Base-by-base conservation (phyloP, 257 asterid genomes). In the Datura wrightii region DNA sequence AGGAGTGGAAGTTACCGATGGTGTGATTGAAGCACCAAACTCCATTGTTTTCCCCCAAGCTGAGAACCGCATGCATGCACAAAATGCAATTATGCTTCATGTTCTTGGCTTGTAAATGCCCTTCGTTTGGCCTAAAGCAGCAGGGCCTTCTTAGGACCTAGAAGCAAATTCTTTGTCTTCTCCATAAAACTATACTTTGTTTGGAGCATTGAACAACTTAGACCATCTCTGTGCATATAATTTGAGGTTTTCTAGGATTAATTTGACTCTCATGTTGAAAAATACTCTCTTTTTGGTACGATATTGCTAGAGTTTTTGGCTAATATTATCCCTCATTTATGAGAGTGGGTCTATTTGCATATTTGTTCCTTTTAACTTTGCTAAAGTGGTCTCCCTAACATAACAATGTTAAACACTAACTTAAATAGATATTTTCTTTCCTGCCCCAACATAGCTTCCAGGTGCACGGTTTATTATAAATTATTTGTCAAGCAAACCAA, bases 51-150 rank as follows among this genome's bases (percentile, higher is more conserved):
- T 93, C 72, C 92, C 94, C 24, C 98, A 95, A 83, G 98, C 97
- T 80, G 98, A 94, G 89, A 95, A 95, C 88, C 91, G 99, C 79
- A 89, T 95, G 98, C 97, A 94, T 67, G 98, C 98, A 2, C 99
- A 95, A 74, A 95, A 95, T 39, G 99, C 99, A 4, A 89, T 95
- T 76, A 95, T 95, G 98, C 98, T 95, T 85, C 97, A 94, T 83
- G 94, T 90, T 81, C 95, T 93, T 42, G 99, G 98, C 65, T 86
- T 95, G 84, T 92, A 86, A 92, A 83, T 31, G 41, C 48, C 62
- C 24, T 50, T 8, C 5, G 10, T 50, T 50, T 76, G 42, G 10
- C 8, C n/a, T 50, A 14, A 19, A 1, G 31, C 31, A 72, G 19
- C 31, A 72, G 19, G 48, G 39, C 13, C 63, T 50, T 76, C 15